These are phyloP conservation scores for Cercospora zeina DNA, from an alignment of 2,329 filamentous ascomycete genomes.

Conservation along the genomic window DNA sequence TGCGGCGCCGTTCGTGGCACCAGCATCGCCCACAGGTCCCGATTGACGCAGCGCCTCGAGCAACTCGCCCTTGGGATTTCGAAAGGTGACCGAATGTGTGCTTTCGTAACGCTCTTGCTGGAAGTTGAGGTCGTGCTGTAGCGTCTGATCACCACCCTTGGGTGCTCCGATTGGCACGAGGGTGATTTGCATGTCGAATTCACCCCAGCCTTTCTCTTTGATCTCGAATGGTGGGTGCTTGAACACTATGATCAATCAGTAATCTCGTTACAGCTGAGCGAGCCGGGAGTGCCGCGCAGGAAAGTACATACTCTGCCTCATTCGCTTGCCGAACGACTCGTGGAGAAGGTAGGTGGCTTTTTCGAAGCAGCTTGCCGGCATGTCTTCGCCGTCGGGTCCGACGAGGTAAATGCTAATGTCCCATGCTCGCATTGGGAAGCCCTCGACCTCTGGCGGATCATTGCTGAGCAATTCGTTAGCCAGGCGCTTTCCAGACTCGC, in stretches of 20 bases:
- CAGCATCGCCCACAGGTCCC: conserved; percentile 63
- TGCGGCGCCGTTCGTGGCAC: conserved; percentile 57
- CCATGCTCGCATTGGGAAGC: conserved; percentile 92
- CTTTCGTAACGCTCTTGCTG: conserved; percentile 76
- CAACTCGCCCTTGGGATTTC: conserved; percentile 87
- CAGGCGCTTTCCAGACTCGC: conserved; percentile 5
- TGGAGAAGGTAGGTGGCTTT: conserved; percentile 93
- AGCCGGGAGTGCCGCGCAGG: neutral
- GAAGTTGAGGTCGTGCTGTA: conserved; percentile 93
- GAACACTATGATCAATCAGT: conserved; percentile 55
- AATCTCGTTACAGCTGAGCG: neutral
- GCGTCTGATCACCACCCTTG: conserved; percentile 76
- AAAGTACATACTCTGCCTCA: conserved; percentile 58
- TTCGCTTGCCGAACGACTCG: conserved; percentile 81
- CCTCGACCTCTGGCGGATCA: conserved; percentile 77
- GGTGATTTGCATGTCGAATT: conserved; percentile 92
- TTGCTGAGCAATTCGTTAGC: conserved; percentile 54
- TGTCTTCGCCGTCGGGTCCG: conserved; percentile 81
- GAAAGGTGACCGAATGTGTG: conserved; percentile 78
- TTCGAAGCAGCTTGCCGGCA: conserved; percentile 80
- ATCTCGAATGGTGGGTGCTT: conserved; percentile 84
- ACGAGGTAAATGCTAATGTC: conserved; percentile 81
- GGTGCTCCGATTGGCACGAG: conserved; percentile 69
- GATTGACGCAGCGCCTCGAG: conserved; percentile 77
- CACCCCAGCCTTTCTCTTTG: conserved; percentile 94